These are phyloP conservation scores for Salix brachista DNA, from an alignment of 345 rosid genomes.

Conservation along the genomic window DNA sequence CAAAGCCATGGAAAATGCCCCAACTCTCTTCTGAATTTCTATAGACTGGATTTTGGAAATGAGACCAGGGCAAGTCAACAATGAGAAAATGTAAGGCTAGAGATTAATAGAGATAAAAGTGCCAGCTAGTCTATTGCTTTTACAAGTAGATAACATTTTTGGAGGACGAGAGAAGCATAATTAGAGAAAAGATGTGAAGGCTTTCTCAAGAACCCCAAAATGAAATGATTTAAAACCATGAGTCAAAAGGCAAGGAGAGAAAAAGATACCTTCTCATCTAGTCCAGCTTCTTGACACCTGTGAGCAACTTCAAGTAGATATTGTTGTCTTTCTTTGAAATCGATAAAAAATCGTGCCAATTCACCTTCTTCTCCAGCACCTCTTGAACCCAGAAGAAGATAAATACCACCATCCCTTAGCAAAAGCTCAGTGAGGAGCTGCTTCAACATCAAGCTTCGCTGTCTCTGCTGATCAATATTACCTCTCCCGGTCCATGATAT, in stretches of 20 bases:
- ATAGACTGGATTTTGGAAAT: constrained; percentile 48
- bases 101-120: not conserved
- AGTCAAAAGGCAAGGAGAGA: constrained; percentile 10
- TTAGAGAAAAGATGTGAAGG: not conserved
- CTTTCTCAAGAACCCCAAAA: not conserved
- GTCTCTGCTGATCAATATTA: constrained; percentile 78
- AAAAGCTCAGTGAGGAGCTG: constrained; percentile 86
- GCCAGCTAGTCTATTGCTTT: not conserved
- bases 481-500: constrained; percentile 82
- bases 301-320: constrained; percentile 85
- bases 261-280: constrained; percentile 74
- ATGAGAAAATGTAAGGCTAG: not conserved
- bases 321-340: constrained; percentile 61
- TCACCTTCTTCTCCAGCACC: constrained; percentile 95
- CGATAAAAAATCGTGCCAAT: constrained; percentile 63
- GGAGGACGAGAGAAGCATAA: not conserved
- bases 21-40: constrained; percentile 87
- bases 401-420: constrained; percentile 81
- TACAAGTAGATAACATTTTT: not conserved
- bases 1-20: constrained; percentile 86
- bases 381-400: constrained; percentile 74
- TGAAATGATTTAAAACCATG: not conserved
- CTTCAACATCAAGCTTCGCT: constrained; percentile 79
- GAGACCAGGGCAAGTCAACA: not conserved
- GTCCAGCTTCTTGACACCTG: constrained; percentile 83